Percentiles rank a stretch among this genome's conserved stretches.
Evolutionary conservation across 129 eudicot genomes (phyloP).

Genomic region (Cynara cardunculus): DNA sequence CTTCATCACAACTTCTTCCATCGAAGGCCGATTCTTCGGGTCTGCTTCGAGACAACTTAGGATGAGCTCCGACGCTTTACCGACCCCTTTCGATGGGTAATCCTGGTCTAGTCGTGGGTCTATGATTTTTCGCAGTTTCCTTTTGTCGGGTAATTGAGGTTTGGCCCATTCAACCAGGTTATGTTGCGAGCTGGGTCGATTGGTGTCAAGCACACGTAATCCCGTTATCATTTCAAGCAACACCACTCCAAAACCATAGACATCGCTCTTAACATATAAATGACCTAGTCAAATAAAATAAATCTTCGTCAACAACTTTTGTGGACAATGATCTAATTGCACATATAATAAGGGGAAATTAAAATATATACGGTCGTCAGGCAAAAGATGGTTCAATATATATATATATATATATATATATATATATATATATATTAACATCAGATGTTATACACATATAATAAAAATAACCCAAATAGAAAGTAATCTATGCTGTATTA

Average conservation of each 20-base stretch:
- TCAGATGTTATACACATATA: too few relatives aligned
- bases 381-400: too few relatives aligned
- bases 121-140: constrained; percentile 48
- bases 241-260: constrained; percentile 83
- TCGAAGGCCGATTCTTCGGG: constrained; percentile 61
- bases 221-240: constrained; percentile 71
- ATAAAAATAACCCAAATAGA: background rate
- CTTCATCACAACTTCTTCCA: constrained; percentile 41
- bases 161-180: constrained; percentile 74
- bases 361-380: background rate
- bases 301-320: background rate
- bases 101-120: constrained; percentile 53
- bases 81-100: constrained; percentile 55
- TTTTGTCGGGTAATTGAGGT: constrained; percentile 45
- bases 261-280: constrained; percentile 82
- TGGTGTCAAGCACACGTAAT: constrained; percentile 54
- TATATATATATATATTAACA: too few relatives aligned
- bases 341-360: background rate
- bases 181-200: constrained; percentile 56
- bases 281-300: constrained; percentile 43
- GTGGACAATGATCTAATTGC: background rate
- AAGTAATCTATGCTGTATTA: background rate
- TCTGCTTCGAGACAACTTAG: constrained; percentile 62
- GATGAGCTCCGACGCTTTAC: constrained; percentile 44
- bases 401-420: too few relatives aligned